These are phyloP conservation scores for Ophiocordyceps sinensis DNA, from an alignment of 2,329 filamentous ascomycete species.

Conservation along the genomic window DNA sequence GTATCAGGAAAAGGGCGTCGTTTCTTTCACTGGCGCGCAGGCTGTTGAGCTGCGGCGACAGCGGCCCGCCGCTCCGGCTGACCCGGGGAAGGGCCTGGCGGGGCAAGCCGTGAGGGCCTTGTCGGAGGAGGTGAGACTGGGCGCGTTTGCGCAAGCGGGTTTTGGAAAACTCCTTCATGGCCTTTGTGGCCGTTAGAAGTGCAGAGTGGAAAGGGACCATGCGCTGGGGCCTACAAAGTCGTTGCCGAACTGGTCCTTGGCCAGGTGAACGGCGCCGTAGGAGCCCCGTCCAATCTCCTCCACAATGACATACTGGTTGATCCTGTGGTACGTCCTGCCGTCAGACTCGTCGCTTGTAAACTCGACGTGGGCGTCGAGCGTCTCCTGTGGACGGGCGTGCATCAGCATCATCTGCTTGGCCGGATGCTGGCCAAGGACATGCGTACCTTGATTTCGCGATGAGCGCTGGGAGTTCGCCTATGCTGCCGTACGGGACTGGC, in stretches of 20 bases:
- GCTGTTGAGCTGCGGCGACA: constrained; percentile 12
- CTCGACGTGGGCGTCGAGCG: constrained; percentile 75
- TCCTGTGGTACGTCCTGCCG: constrained; percentile 65
- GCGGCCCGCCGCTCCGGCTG: constrained; percentile 6
- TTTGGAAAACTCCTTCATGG: constrained; percentile 96
- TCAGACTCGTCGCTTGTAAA: constrained; percentile 77
- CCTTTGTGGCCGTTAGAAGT: constrained; percentile 36
- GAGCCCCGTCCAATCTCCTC: constrained; percentile 96
- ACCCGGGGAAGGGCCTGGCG: constrained; percentile 10
- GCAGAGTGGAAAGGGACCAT: not conserved
- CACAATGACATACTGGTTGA: constrained; percentile 90
- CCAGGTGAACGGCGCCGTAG: constrained; percentile 85
- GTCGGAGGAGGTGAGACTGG: constrained; percentile 70
- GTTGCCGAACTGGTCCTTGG: constrained; percentile 74
- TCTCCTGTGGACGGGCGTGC: constrained; percentile 46
- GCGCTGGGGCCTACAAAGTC: constrained; percentile 59
- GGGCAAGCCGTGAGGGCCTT: constrained; percentile 23
- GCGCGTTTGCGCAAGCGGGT: constrained; percentile 75
- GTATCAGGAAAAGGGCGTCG: constrained; percentile 70
- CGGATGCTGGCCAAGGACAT: not conserved
- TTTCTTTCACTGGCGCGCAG: constrained; percentile 40
- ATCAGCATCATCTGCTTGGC: not conserved
- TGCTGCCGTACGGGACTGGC: constrained; percentile 44
- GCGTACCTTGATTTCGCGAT: constrained; percentile 41
- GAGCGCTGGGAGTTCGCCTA: constrained; percentile 39